A percentile compares a stretch with the other conserved stretches of the same genome.
These are phyloP conservation scores for Malassezia nana DNA, from an alignment of 1,284 basidiomycete species.

Conservation along the genomic window DNA sequence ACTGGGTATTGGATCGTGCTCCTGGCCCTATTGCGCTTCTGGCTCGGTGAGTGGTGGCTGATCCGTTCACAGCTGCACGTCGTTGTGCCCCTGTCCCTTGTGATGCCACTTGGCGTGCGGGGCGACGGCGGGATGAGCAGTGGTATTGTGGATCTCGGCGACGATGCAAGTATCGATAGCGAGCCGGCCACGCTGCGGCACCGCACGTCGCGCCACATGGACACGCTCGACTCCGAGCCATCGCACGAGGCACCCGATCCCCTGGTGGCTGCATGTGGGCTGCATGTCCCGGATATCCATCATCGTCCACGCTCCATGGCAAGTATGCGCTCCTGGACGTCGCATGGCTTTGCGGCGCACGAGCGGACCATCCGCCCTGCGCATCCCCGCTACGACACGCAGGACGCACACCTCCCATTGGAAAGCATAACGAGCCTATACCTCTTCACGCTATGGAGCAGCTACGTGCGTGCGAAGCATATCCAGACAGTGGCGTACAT, in stretches of 20 bases:
- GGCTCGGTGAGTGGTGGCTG: conserved; percentile 20
- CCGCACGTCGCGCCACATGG: neutral
- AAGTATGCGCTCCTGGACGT: neutral
- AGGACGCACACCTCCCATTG: conserved; percentile 1
- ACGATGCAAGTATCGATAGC: neutral
- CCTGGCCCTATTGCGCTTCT: conserved; percentile 9
- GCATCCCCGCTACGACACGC: conserved; percentile 16
- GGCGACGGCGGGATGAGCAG: conserved; percentile 14
- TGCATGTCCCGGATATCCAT: neutral
- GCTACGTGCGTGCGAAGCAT: conserved; percentile 15
- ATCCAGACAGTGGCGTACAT: conserved; percentile 13
- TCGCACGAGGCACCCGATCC: conserved; percentile 4
- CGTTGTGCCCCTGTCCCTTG: conserved; percentile 5
- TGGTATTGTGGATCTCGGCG: conserved; percentile 12
- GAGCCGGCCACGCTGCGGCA: neutral
- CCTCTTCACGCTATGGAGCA: conserved; percentile 19
- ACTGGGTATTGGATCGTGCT: conserved; percentile 8
- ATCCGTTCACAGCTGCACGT: conserved; percentile 15
- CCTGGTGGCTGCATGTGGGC: conserved; percentile 10
- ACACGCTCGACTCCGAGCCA: neutral
- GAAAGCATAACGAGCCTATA: conserved; percentile 15
- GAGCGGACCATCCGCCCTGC: conserved; percentile 11
- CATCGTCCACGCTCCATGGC: neutral
- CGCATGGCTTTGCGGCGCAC: neutral
- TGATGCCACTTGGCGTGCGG: conserved; percentile 11